Conservation (phyloP, 805 yeast species). For the Kuraishia hungarica region DNA sequence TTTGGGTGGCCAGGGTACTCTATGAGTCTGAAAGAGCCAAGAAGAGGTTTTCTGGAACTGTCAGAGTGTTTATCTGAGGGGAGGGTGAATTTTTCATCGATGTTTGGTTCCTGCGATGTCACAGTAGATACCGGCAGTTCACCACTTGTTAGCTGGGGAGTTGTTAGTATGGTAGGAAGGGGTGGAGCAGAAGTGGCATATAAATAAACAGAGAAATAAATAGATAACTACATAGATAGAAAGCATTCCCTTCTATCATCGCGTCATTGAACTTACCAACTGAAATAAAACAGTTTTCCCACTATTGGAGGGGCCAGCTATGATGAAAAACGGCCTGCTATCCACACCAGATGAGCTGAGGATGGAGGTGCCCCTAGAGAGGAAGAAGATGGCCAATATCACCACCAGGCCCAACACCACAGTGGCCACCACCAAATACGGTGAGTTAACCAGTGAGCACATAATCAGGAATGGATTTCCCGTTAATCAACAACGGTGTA, state of each 20-base stretch:
- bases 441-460: neutral
- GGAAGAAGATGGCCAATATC: neutral
- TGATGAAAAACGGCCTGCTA: conserved; percentile 5
- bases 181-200: neutral
- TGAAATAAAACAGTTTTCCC: conserved; percentile 10
- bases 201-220: no score
- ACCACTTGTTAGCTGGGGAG: conserved; percentile 9
- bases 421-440: neutral
- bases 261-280: conserved; percentile 1
- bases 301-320: conserved; percentile 7
- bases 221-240: no score
- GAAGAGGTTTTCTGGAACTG: conserved; percentile 17
- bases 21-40: conserved; percentile 39
- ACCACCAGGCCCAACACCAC: conserved; percentile 4
- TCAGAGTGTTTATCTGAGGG: conserved; percentile 20
- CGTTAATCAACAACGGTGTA: no score
- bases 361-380: neutral
- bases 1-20: conserved; percentile 91
- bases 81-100: conserved; percentile 25
- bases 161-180: conserved; percentile 7
- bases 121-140: conserved; percentile 27
- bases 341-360: neutral
- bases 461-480: no score
- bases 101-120: conserved; percentile 42
- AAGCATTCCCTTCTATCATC: no score